phyloP scores from a whole-genome alignment of 1,284 basidiomycete genomes.

The Cryptococcus sp. region DNA sequence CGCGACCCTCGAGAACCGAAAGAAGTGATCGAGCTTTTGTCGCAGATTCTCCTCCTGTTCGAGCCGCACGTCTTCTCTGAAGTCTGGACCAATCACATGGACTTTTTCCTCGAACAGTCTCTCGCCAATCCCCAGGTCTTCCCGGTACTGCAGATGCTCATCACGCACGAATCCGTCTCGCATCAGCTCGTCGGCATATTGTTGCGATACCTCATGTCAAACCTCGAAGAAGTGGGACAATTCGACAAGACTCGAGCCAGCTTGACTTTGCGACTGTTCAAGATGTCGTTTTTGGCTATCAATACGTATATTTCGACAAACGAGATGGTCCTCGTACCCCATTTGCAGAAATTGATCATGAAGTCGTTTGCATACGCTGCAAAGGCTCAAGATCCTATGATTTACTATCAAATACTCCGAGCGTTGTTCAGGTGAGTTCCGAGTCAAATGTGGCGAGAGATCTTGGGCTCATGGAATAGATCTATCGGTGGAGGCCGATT shows the following conservation, averaged over 20 bases:
- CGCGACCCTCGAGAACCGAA: conserved; percentile 72
- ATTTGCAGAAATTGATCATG: conserved; percentile 92
- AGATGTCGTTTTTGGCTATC: conserved; percentile 92
- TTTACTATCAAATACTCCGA: conserved; percentile 92
- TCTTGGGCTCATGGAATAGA: conserved; percentile 15
- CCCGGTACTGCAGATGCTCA: conserved; percentile 81
- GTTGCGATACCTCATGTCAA: conserved; percentile 77
- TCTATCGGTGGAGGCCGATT: conserved; percentile 97
- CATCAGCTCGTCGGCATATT: conserved; percentile 90
- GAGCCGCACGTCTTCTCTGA: conserved; percentile 90
- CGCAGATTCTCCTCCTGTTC: conserved; percentile 68
- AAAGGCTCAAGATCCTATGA: conserved; percentile 81
- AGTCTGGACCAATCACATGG: conserved; percentile 86
- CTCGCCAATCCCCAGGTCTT: conserved; percentile 74
- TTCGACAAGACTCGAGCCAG: conserved; percentile 71
- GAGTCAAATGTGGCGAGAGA: background rate
- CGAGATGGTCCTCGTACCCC: conserved; percentile 85
- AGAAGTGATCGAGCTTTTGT: conserved; percentile 83
- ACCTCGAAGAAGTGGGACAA: conserved; percentile 78
- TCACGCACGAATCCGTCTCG: conserved; percentile 75
- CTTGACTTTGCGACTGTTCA: conserved; percentile 84
- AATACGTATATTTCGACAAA: conserved; percentile 71
- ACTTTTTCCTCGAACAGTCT: conserved; percentile 75
- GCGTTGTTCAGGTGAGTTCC: conserved; percentile 68
- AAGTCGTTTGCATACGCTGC: conserved; percentile 92